A percentile compares a stretch with the other conserved stretches of the same genome.
Conservation (phyloP, 2,329 filamentous ascomycete genomes). For the Colletotrichum orbiculare region DNA sequence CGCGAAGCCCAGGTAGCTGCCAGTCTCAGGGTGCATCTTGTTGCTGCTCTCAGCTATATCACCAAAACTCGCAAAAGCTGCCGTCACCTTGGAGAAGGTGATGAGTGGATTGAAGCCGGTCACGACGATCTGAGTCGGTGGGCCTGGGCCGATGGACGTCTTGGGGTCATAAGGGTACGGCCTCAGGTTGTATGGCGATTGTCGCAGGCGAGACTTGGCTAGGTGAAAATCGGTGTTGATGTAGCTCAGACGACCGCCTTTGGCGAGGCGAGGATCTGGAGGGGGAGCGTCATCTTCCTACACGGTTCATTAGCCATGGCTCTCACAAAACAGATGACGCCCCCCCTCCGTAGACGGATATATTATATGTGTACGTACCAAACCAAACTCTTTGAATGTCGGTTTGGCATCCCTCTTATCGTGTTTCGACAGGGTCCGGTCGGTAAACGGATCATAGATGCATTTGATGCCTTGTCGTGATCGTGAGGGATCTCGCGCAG, state of each 20-base stretch:
- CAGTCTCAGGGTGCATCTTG: constrained; percentile 93
- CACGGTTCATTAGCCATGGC: constrained; percentile 69
- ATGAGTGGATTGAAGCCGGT: constrained; percentile 96
- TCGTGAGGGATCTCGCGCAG: constrained; percentile 67
- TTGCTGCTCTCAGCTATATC: constrained; percentile 93
- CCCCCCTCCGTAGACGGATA: constrained; percentile 58
- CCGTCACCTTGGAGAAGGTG: constrained; percentile 79
- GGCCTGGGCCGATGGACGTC: constrained; percentile 88
- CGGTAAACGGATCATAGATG: constrained; percentile 70
- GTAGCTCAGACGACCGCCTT: constrained; percentile 73
- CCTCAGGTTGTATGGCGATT: constrained; percentile 81
- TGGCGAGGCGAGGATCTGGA: constrained; percentile 83
- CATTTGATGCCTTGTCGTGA: constrained; percentile 67
- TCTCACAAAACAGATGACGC: constrained; percentile 69
- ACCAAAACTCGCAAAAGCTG: constrained; percentile 83
- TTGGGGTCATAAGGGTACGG: constrained; percentile 84
- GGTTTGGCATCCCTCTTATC: constrained; percentile 69
- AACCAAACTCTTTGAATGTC: constrained; percentile 71
- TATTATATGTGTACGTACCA: constrained; percentile 69
- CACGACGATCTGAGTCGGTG: constrained; percentile 90
- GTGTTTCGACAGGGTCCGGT: constrained; percentile 59
- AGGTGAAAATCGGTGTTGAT: constrained; percentile 78
- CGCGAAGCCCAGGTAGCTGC: constrained; percentile 92
- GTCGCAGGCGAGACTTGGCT: constrained; percentile 76
- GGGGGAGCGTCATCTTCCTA: constrained; percentile 84